Base-by-base conservation (phyloP, 78 protist species). In the Dictyostelium firmibasis region DNA sequence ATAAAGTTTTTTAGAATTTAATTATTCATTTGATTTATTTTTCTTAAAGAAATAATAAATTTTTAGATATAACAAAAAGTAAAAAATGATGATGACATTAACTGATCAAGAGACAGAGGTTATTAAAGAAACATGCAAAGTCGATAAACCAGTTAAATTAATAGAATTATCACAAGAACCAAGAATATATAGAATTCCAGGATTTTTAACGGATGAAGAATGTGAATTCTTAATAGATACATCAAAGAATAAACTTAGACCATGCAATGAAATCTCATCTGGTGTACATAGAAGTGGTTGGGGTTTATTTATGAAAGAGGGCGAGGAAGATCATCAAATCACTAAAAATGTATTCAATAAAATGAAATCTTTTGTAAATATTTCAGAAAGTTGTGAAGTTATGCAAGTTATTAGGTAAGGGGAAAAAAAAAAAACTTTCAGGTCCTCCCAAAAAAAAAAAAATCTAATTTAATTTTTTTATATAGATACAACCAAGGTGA, bases 401-500 rank as follows among this genome's bases (percentile, higher is more conserved):
- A 85, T 92, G 96, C 92, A 92, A 35, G 84, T 85, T 79, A 92
- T 92, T 20, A 92, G 96, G 96, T 92, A 92, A 38, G 4, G 6
- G 14, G 10, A 50, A 14, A 50, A 50, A 50, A 50, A 50, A 14
- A 50, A 16, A n/a, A n/a, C n/a, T n/a, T n/a, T n/a, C n/a, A n/a
- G n/a, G n/a, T n/a, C n/a, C n/a, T n/a, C n/a, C n/a, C n/a, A n/a
- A n/a, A 50, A 50, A 50, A 50, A 14, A 50, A 50, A 50, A 50
- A 14, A 50, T 14, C 62, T 1, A 50, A 72, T 27, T 36, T 44
- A 36, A 31, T 81, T 29, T 57, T 79, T 23, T 7, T 7, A 62
- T n/a, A 62, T 33, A 84, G 96, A 84, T 92, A 92, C 53, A 60
- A 92, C 64, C 96, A 84, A 83, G 92, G 96, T 64, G 92, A 92